Evolutionary conservation across 352 stramenopile species (phyloP).

Genomic region (Albugo laibachii): DNA sequence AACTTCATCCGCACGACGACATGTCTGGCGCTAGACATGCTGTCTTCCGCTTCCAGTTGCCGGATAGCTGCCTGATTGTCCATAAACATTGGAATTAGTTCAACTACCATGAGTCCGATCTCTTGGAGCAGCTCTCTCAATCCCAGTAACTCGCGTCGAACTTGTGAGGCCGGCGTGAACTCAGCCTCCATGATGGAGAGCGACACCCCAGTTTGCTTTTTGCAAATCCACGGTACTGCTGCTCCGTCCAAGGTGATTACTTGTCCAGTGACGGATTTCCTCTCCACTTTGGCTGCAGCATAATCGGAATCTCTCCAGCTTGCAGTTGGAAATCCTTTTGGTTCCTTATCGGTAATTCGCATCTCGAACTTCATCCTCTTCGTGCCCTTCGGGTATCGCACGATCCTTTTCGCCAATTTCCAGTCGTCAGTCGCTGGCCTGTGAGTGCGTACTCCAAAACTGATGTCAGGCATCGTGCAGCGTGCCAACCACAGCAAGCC

Average conservation of each 20-base stretch:
- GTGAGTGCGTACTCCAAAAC: constrained; percentile 9
- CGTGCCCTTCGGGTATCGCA: too few species aligned
- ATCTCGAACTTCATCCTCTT: too few species aligned
- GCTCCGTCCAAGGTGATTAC: constrained; percentile 7
- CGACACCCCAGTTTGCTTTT: constrained; percentile 7
- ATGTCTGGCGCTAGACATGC: too few species aligned
- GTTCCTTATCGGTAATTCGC: too few species aligned
- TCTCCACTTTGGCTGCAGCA: constrained; percentile 4
- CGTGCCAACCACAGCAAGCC: constrained; percentile 13
- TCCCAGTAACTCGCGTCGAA: constrained; percentile 1
- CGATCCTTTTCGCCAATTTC: constrained; percentile 8
- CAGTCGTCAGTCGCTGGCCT: constrained; percentile 2
- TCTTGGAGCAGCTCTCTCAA: constrained; percentile 5
- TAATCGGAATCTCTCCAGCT: neutral
- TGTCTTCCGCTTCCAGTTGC: too few species aligned
- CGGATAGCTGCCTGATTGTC: too few species aligned
- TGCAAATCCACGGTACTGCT: neutral
- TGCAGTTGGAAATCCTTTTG: constrained; percentile 5
- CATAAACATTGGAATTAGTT: too few species aligned
- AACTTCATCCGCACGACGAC: too few species aligned
- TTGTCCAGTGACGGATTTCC: constrained; percentile 9
- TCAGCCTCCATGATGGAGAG: constrained; percentile 11
- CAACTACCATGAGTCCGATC: neutral
- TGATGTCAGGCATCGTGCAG: constrained; percentile 12
- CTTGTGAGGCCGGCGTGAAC: constrained; percentile 4